Evolutionary conservation across 2,329 filamentous ascomycete genomes (phyloP), one percentile per base, ranked within the genome.

Genomic region (Trichoderma atroviride): DNA sequence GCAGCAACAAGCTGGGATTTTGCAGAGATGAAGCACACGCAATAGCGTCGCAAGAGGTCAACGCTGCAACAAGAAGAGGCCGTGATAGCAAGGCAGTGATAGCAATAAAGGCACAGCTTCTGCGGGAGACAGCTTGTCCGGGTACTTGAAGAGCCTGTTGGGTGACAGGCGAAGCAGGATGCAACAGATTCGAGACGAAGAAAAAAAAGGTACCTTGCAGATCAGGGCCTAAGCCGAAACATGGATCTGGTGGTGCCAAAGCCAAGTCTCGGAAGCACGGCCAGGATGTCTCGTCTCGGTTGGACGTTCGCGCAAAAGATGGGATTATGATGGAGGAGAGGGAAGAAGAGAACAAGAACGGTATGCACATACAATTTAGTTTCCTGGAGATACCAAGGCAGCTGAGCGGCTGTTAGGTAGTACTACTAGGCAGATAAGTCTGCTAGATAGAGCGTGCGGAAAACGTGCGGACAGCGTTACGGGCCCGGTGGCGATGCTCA

Each of bases 141-240:
- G 24, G 19, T 29, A 57, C n/a, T 33, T 43, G 19, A 10, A 43
- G 40, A 43, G 19, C 40, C 24, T 57, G n/a, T 35, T n/a, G 47
- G 29, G 33, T 9, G 27, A 29, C 59, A 33, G 40, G 29, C 13
- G 27, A 67, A 53, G 47, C 65, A 33, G 31, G 33, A 68, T 43
- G 59, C 33, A 65, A 62, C 50, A 57, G 55, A 33, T 33, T 11
- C 33, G 11, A 53, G 57, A 71, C 16, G 71, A 70, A 73, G 70
- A 47, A 33, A 61, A 69, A 72, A 71, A 59, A 33, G 37, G 56
- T 68, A 68, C 65, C 73, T 72, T 74, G 72, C 73, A 74, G 72
- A 71, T 74, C 71, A 65, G 69, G n/a, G 50, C 53, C 60, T 47
- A 69, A 53, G 35, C 37, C 53, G 67, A 67, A 55, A 67, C 68